Percentiles rank a stretch among this genome's conserved stretches.
These are phyloP conservation scores for Colletotrichum sansevieriae DNA, from an alignment of 2,329 filamentous ascomycete species.

Conservation along the genomic window DNA sequence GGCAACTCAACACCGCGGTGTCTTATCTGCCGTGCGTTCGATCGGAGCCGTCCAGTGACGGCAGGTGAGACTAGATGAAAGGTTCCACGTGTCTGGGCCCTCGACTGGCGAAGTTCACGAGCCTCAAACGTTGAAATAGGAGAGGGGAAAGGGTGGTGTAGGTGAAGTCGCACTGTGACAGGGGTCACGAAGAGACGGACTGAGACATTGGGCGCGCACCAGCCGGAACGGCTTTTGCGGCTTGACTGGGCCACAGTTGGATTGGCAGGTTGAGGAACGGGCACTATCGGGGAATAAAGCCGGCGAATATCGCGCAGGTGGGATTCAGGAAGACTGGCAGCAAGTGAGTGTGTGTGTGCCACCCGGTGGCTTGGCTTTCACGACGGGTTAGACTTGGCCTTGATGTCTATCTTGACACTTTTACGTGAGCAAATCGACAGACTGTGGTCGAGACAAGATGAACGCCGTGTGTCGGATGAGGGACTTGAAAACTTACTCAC, in stretches of 20 bases:
- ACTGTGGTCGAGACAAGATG: constrained; percentile 27
- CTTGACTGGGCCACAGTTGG: constrained; percentile 8
- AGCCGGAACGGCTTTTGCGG: constrained; percentile 33
- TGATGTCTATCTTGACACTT: background rate
- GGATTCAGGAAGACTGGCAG: background rate
- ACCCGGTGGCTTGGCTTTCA: constrained; percentile 22
- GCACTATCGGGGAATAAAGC: constrained; percentile 14
- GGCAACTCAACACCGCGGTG: constrained; percentile 35
- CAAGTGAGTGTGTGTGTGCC: constrained; percentile 18
- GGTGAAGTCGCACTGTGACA: constrained; percentile 25
- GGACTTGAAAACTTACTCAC: constrained; percentile 13
- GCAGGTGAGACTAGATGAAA: background rate
- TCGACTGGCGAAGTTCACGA: background rate
- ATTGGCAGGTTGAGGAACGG: background rate
- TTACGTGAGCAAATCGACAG: background rate
- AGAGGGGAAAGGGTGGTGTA: constrained; percentile 31
- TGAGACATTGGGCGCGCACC: constrained; percentile 26
- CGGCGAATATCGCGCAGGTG: background rate
- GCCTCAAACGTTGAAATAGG: background rate
- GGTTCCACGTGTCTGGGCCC: constrained; percentile 37
- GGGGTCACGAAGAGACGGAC: constrained; percentile 23
- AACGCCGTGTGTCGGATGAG: constrained; percentile 34
- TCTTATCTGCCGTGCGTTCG: constrained; percentile 38
- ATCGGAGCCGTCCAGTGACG: constrained; percentile 22
- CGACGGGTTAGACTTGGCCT: constrained; percentile 12